A percentile compares a stretch with the other conserved stretches of the same genome.
These are phyloP conservation scores for Suillus clintonianus DNA, from an alignment of 768 basidiomycete genomes.

Conservation along the genomic window DNA sequence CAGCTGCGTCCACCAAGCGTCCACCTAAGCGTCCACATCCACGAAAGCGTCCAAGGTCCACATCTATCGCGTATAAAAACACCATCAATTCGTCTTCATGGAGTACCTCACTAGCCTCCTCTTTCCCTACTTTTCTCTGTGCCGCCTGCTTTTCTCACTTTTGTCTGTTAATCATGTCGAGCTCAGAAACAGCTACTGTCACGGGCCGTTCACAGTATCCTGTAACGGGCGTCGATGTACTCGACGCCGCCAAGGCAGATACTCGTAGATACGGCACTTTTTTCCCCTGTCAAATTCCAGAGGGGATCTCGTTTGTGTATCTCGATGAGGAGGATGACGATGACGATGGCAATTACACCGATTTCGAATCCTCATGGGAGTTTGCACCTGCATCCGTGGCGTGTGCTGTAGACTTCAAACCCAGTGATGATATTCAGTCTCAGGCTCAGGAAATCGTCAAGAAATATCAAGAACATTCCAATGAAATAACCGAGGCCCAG, in stretches of 20 bases:
- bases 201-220: neutral
- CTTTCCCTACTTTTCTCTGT: neutral
- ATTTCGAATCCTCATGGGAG: slow-evolving; percentile 13
- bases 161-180: neutral
- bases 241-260: slow-evolving; percentile 10
- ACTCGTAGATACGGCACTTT: slow-evolving; percentile 30
- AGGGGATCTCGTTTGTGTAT: slow-evolving; percentile 5
- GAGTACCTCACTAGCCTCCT: neutral
- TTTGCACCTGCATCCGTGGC: slow-evolving; percentile 1
- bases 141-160: neutral
- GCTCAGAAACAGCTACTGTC: neutral
- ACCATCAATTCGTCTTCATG: neutral
- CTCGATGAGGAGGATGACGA: slow-evolving; percentile 12
- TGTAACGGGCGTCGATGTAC: neutral
- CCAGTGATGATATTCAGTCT: neutral
- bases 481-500: slow-evolving; percentile 23
- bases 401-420: neutral
- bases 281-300: slow-evolving; percentile 15
- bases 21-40: slow-evolving; percentile 1
- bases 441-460: slow-evolving; percentile 5
- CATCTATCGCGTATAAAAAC: neutral
- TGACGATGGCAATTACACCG: slow-evolving; percentile 3
- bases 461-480: slow-evolving; percentile 1
- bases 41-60: slow-evolving; percentile 1
- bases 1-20: neutral